A percentile compares a stretch with the other conserved stretches of the same genome.
Evolutionary conservation across 2,329 filamentous ascomycete species (phyloP).

Genomic region (Ascochyta fabae): DNA sequence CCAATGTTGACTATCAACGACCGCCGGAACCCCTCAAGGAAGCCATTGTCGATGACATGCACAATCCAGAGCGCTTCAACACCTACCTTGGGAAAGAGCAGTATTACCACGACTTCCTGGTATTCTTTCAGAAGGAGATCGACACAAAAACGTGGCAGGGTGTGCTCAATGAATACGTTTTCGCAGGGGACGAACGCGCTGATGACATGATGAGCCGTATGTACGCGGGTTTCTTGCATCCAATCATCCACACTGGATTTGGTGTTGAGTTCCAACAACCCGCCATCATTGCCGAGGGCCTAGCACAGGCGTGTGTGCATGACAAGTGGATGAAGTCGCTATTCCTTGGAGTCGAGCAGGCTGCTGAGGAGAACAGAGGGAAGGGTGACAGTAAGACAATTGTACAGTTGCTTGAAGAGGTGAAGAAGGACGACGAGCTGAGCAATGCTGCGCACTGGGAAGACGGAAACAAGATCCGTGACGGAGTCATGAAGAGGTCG

Average conservation of each 20-base stretch:
- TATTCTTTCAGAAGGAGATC: conserved; percentile 79
- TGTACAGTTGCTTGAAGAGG: conserved; percentile 66
- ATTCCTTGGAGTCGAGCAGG: conserved; percentile 61
- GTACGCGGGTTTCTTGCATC: conserved; percentile 75
- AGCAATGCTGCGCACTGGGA: conserved; percentile 57
- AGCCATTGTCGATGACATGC: conserved; percentile 61
- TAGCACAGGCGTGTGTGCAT: conserved; percentile 79
- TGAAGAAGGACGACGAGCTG: conserved; percentile 64
- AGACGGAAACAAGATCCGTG: conserved; percentile 69
- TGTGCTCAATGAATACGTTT: conserved; percentile 71
- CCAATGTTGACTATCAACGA: conserved; percentile 72
- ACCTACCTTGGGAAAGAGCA: conserved; percentile 67
- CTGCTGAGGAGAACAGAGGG: conserved; percentile 43
- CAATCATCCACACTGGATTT: conserved; percentile 84
- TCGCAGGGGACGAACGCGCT: conserved; percentile 68
- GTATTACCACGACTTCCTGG: conserved; percentile 76
- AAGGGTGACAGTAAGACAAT: conserved; percentile 50
- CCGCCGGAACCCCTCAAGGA: conserved; percentile 57
- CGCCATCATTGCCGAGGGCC: conserved; percentile 77
- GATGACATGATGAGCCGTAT: conserved; percentile 73
- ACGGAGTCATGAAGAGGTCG: conserved; percentile 71
- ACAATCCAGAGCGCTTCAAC: conserved; percentile 63
- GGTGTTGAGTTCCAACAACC: conserved; percentile 84
- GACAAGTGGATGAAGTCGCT: conserved; percentile 61
- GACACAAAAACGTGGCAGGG: conserved; percentile 66